A percentile compares a stretch with the other conserved stretches of the same genome.
phyloP scores from a whole-genome alignment of 1,284 basidiomycete species.

The Agroathelia rolfsii region DNA sequence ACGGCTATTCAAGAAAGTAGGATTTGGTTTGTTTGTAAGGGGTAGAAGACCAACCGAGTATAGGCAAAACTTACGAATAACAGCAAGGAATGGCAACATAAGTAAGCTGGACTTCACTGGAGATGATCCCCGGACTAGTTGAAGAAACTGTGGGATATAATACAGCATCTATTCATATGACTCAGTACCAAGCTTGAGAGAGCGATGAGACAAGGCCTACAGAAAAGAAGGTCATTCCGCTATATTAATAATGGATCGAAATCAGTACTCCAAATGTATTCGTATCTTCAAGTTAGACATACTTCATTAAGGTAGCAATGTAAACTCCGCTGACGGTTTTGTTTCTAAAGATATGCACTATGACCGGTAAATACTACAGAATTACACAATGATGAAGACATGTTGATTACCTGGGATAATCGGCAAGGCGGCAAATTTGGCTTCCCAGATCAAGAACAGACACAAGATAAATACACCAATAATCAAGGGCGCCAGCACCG shows the following conservation, averaged over 20 bases:
- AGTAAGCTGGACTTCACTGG: conserved; percentile 32
- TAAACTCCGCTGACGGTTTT: conserved; percentile 62
- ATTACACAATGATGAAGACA: too few species aligned
- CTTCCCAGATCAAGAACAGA: conserved; percentile 66
- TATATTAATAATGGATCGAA: too few species aligned
- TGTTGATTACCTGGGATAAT: too few species aligned
- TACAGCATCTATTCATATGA: too few species aligned
- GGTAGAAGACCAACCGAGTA: conserved; percentile 54
- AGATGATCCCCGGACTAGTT: conserved; percentile 55
- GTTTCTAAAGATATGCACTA: conserved; percentile 66
- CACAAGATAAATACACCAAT: conserved; percentile 44
- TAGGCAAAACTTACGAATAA: background rate
- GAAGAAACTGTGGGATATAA: conserved; percentile 70
- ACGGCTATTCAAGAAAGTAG: too few species aligned
- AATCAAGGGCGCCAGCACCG: conserved; percentile 52
- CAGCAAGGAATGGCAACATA: too few species aligned
- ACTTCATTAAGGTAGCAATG: conserved; percentile 59
- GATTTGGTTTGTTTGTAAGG: too few species aligned
- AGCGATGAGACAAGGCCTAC: conserved; percentile 54
- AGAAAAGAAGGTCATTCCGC: conserved; percentile 4
- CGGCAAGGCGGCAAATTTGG: conserved; percentile 56
- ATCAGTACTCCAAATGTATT: background rate
- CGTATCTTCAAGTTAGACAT: conserved; percentile 15
- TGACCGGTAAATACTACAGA: too few species aligned
- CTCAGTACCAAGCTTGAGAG: too few species aligned